Evolutionary conservation across 768 basidiomycete genomes (phyloP).

Genomic region (Cubamyces lactineus): DNA sequence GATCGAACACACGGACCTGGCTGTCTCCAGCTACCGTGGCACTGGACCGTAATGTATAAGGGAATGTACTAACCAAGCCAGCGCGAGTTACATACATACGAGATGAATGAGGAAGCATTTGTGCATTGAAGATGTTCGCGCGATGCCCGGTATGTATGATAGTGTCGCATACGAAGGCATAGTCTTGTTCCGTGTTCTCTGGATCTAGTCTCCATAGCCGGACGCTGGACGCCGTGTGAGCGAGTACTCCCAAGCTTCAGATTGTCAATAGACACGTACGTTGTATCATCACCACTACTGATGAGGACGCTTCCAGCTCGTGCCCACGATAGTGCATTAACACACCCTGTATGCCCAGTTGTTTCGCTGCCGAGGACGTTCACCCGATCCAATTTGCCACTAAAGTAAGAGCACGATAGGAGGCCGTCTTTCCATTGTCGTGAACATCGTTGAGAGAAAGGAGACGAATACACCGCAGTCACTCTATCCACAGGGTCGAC

Average conservation of each 20-base stretch:
- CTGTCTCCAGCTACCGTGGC: slow-evolving; percentile 76
- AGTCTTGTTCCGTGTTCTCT: slow-evolving; percentile 47
- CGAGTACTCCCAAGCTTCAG: slow-evolving; percentile 3
- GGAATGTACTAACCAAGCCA: not conserved
- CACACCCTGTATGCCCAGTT: slow-evolving; percentile 74
- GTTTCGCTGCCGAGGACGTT: slow-evolving; percentile 65
- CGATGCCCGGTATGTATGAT: slow-evolving; percentile 81
- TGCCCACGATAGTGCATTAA: slow-evolving; percentile 80
- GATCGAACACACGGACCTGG: slow-evolving; percentile 79
- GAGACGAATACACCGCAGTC: not conserved
- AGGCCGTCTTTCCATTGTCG: slow-evolving; percentile 19
- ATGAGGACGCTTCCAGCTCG: slow-evolving; percentile 64
- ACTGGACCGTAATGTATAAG: slow-evolving; percentile 38
- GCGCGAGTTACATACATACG: slow-evolving; percentile 58
- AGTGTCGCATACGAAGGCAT: slow-evolving; percentile 66
- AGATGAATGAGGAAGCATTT: slow-evolving; percentile 79
- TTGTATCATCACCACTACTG: slow-evolving; percentile 75
- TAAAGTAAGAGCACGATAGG: slow-evolving; percentile 25
- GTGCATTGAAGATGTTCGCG: slow-evolving; percentile 83
- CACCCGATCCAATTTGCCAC: slow-evolving; percentile 58
- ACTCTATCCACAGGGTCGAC: not conserved
- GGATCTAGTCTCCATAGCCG: slow-evolving; percentile 78
- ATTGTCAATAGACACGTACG: slow-evolving; percentile 41
- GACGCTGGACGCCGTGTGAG: slow-evolving; percentile 46
- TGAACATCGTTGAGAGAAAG: not conserved